Evolutionary conservation across 2,329 filamentous ascomycete genomes (phyloP), one percentile per base, ranked within the genome.

Genomic region (Allantophomopsis lycopodina): DNA sequence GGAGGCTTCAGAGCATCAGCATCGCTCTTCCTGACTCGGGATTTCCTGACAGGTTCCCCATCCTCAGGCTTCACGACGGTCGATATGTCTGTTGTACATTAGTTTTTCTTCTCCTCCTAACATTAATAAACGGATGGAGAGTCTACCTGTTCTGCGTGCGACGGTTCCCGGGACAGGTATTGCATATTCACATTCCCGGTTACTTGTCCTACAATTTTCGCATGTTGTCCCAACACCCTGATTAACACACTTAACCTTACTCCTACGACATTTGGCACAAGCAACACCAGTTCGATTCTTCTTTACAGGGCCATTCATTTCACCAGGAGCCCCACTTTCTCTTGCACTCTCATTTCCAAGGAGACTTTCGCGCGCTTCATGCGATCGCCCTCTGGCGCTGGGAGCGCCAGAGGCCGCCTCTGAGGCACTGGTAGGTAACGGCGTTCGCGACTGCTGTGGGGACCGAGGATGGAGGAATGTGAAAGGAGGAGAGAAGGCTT

Each of bases 171-270:
- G 50, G 12, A 60, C 59, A 6, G 68, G 62, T 23, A 74, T 63
- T 7, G 82, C 80, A 56, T 87, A 86, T 45, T 72, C 71, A 55
- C 85, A 91, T 43, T 83, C 73, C 54, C 82, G 73, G 35, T 78
- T 76, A 38, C 74, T 74, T 43, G 76, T 76, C 54, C 80, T 73
- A 56, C 85, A 93, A 11, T 77, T 76, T 45, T 83, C 76, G 62
- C 85, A 93, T 13, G 73, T 75, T 13, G 76, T 78, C 45, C 73
- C 72, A 42, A 79, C 72, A 44, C 83, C 83, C 48, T 73, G 71
- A 60, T 91, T 91, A 58, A 57, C 49, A 62, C 85, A 93, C 60
- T 89, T 89, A 55, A 89, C 84, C 61, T 91, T 93, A 55, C 82
- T 86, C 51, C 76, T 75, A 42, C 84, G 72, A 55, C 84, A 89